phyloP scores from a whole-genome alignment of 768 basidiomycete genomes.

The Lactifluus pinguis region DNA sequence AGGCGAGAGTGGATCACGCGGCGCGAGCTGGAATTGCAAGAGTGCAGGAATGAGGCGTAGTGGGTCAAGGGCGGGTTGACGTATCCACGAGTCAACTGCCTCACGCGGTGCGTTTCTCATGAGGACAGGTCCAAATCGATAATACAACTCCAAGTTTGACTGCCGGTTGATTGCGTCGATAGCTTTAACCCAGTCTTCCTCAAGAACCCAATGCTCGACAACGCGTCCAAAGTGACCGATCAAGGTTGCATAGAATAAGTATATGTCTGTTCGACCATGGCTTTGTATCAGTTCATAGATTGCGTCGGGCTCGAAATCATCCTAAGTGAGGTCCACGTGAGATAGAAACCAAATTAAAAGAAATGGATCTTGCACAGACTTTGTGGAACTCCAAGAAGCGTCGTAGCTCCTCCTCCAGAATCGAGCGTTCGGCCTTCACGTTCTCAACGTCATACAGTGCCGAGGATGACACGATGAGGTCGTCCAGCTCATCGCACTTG shows the following conservation, averaged over 20 bases:
- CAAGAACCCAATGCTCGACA: conserved; percentile 84
- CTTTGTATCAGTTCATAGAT: conserved; percentile 89
- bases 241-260: conserved; percentile 77
- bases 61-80: conserved; percentile 71
- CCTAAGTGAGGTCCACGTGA: conserved; percentile 33
- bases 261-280: conserved; percentile 89
- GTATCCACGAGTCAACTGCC: conserved; percentile 88
- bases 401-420: conserved; percentile 87
- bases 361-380: conserved; percentile 33
- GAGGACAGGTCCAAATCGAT: conserved; percentile 83
- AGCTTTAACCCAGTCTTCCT: conserved; percentile 87
- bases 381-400: conserved; percentile 94
- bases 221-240: conserved; percentile 80
- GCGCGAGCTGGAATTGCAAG: conserved; percentile 66
- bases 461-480: conserved; percentile 81
- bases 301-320: conserved; percentile 74
- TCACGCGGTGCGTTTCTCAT: conserved; percentile 82
- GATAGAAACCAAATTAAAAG: background rate
- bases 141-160: conserved; percentile 84
- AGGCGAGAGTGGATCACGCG: conserved; percentile 60
- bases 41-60: conserved; percentile 83
- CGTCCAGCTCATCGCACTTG: conserved; percentile 94
- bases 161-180: conserved; percentile 83
- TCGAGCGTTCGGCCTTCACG: conserved; percentile 63
- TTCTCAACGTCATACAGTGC: conserved; percentile 79